Evolutionary conservation across 2,329 filamentous ascomycete genomes (phyloP).

Genomic region (Laburnicola sp.): DNA sequence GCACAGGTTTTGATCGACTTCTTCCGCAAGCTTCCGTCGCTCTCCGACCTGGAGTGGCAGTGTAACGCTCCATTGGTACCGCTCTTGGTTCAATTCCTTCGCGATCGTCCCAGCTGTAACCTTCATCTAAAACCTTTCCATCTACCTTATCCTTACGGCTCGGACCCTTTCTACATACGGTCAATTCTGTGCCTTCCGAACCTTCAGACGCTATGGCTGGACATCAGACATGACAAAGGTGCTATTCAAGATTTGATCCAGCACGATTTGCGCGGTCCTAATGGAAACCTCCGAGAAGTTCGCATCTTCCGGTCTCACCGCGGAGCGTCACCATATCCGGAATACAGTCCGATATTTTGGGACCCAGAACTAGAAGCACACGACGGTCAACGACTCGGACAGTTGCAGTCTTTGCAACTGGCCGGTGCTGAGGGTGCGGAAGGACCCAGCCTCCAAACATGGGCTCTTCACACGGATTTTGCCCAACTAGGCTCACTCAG

Average conservation of each 20-base stretch:
- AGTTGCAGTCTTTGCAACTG: constrained; percentile 7
- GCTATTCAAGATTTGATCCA: not conserved
- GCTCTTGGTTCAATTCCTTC: constrained; percentile 7
- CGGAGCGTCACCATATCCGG: not conserved
- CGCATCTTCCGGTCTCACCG: not conserved
- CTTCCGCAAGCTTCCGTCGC: constrained; percentile 7
- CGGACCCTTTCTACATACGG: constrained; percentile 6
- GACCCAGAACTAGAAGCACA: constrained; percentile 4
- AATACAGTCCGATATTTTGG: constrained; percentile 2
- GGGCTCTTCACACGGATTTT: constrained; percentile 3
- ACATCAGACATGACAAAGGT: not conserved
- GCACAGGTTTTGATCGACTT: constrained; percentile 6
- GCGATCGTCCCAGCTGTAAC: constrained; percentile 5
- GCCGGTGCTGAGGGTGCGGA: constrained; percentile 1
- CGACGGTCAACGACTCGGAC: constrained; percentile 5
- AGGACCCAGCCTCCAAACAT: constrained; percentile 4
- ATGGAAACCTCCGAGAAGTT: not conserved
- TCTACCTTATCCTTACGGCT: not conserved
- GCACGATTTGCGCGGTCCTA: not conserved
- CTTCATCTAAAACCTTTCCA: constrained; percentile 3
- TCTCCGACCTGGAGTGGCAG: constrained; percentile 6
- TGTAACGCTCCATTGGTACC: constrained; percentile 3
- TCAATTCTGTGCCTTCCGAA: constrained; percentile 4
- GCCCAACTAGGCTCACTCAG: constrained; percentile 3
- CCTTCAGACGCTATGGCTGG: constrained; percentile 3